Conservation (phyloP, 192 early-diverging fungal genomes). For the Borealophlyctis nickersoniae region DNA sequence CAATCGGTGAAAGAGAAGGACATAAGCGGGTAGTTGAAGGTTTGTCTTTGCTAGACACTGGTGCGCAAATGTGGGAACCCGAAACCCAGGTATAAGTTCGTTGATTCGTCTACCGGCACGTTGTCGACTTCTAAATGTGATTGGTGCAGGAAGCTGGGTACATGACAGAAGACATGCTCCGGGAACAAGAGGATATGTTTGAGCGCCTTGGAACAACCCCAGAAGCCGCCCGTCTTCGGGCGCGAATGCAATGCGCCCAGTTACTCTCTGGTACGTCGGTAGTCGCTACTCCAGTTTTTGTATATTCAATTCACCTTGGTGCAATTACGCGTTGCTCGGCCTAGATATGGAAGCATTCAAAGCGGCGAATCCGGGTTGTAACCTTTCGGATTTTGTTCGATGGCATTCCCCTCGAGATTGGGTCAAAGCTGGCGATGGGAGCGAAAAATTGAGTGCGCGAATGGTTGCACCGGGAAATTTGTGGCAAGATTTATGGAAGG, state of each 20-base stretch:
- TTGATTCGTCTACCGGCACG: background rate
- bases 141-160: slow-evolving; percentile 60
- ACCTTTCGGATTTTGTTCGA: slow-evolving; percentile 84
- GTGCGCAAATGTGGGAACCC: slow-evolving; percentile 56
- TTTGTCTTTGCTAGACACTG: slow-evolving; percentile 52
- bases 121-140: background rate
- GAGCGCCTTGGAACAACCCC: slow-evolving; percentile 72
- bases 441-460: slow-evolving; percentile 61
- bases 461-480: slow-evolving; percentile 80
- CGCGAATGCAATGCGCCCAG: slow-evolving; percentile 73
- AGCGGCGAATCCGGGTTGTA: slow-evolving; percentile 80
- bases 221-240: slow-evolving; percentile 69
- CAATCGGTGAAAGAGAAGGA: background rate
- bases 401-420: slow-evolving; percentile 97
- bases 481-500: slow-evolving; percentile 85
- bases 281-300: too few species aligned
- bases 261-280: slow-evolving; percentile 64
- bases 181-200: slow-evolving; percentile 73
- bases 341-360: slow-evolving; percentile 91
- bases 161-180: slow-evolving; percentile 87
- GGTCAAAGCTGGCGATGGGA: slow-evolving; percentile 54
- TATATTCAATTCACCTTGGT: background rate
- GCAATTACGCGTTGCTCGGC: background rate
- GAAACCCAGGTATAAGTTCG: slow-evolving; percentile 10
- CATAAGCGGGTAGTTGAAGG: background rate